phyloP scores from a whole-genome alignment of 768 basidiomycete genomes.

The Suillus hirtellus region DNA sequence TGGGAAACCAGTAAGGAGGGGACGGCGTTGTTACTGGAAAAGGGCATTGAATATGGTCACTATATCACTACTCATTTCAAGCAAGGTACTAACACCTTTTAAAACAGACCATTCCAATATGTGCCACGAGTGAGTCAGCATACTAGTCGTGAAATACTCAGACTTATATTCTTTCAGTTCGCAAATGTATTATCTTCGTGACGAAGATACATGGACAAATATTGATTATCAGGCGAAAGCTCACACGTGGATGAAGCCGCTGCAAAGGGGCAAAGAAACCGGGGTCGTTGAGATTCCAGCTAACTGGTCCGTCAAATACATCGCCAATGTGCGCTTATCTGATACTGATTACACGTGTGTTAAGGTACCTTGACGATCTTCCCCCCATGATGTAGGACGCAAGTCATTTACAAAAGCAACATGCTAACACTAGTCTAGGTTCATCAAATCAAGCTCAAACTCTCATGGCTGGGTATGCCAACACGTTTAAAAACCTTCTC shows the following conservation, averaged over 20 bases:
- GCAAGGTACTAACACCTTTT: slow-evolving; percentile 13
- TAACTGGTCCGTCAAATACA: slow-evolving; percentile 52
- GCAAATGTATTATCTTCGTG: slow-evolving; percentile 67
- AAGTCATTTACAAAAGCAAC: neutral
- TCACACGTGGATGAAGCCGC: slow-evolving; percentile 73
- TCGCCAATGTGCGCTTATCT: neutral
- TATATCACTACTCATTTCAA: slow-evolving; percentile 12
- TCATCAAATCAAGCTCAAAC: slow-evolving; percentile 65
- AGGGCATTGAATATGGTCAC: slow-evolving; percentile 73
- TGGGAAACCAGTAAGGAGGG: slow-evolving; percentile 77
- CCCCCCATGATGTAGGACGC: slow-evolving; percentile 66
- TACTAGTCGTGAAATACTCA: neutral
- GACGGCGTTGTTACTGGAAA: slow-evolving; percentile 60
- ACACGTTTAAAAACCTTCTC: neutral
- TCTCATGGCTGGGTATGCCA: slow-evolving; percentile 67
- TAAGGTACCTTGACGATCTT: slow-evolving; percentile 71
- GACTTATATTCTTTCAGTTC: slow-evolving; percentile 35
- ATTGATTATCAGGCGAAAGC: slow-evolving; percentile 64
- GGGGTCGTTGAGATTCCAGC: slow-evolving; percentile 65
- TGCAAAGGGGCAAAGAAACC: slow-evolving; percentile 61
- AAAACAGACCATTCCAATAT: slow-evolving; percentile 57
- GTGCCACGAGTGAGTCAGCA: slow-evolving; percentile 46
- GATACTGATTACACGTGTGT: neutral
- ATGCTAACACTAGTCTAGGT: slow-evolving; percentile 41
- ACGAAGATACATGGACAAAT: slow-evolving; percentile 71